phyloP scores from a whole-genome alignment of 108 stramenopile species.

The Discostella pseudostelligera region DNA sequence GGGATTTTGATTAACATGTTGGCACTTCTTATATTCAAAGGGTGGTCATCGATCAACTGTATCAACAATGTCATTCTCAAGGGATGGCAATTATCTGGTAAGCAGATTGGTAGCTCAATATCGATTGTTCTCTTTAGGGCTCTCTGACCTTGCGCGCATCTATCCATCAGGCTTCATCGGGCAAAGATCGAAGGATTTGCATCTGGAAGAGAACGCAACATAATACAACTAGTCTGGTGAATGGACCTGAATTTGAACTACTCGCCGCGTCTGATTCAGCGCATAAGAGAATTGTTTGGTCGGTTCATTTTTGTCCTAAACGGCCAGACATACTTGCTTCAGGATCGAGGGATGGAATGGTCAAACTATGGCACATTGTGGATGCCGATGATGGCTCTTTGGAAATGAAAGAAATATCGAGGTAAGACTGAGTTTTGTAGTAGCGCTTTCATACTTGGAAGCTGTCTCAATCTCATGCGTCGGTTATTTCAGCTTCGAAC shows the following conservation, averaged over 20 bases:
- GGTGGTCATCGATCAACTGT: slow-evolving; percentile 87
- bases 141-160: no score
- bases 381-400: slow-evolving; percentile 25
- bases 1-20: slow-evolving; percentile 3
- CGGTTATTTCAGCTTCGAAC: slow-evolving; percentile 44
- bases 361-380: slow-evolving; percentile 74
- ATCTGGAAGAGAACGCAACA: slow-evolving; percentile 58
- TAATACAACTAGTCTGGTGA: slow-evolving; percentile 6
- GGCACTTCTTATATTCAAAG: slow-evolving; percentile 1
- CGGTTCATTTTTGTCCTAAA: slow-evolving; percentile 73
- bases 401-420: slow-evolving; percentile 36
- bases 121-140: no score
- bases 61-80: slow-evolving; percentile 77
- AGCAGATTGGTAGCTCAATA: slow-evolving; percentile 15
- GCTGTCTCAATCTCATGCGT: slow-evolving; percentile 7
- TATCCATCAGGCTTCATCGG: slow-evolving; percentile 55
- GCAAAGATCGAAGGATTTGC: slow-evolving; percentile 87
- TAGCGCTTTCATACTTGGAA: neutral
- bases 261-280: slow-evolving; percentile 69
- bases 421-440: slow-evolving; percentile 20
- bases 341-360: slow-evolving; percentile 77
- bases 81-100: slow-evolving; percentile 65
- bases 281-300: slow-evolving; percentile 89
- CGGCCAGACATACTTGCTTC: slow-evolving; percentile 68
- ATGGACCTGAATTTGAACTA: slow-evolving; percentile 38